Evolutionary conservation across 805 yeast species (phyloP).

Genomic region (Ascoidea asiatica): DNA sequence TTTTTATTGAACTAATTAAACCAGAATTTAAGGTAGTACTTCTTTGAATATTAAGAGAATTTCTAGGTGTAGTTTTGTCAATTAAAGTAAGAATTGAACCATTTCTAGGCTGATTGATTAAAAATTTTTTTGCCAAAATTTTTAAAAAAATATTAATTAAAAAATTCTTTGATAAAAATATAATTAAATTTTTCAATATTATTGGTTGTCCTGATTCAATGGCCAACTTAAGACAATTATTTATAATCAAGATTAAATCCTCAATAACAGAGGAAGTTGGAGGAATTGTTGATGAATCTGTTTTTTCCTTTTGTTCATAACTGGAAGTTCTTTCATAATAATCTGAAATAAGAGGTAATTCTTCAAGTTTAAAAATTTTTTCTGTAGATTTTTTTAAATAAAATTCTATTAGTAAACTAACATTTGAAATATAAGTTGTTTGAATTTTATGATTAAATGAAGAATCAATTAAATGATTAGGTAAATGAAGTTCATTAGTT

Average conservation of each 20-base stretch:
- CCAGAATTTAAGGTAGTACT: background rate
- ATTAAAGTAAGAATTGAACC: background rate
- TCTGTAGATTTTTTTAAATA: slow-evolving; percentile 69
- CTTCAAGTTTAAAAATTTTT: slow-evolving; percentile 71
- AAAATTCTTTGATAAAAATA: slow-evolving; percentile 7
- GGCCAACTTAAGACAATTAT: slow-evolving; percentile 49
- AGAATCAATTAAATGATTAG: slow-evolving; percentile 39
- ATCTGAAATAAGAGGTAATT: slow-evolving; percentile 42
- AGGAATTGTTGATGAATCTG: slow-evolving; percentile 1
- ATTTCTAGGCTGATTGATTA: background rate
- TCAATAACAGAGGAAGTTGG: slow-evolving; percentile 80
- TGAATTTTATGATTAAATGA: slow-evolving; percentile 43
- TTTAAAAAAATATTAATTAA: slow-evolving; percentile 2
- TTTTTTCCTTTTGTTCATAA: background rate
- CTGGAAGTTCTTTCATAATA: slow-evolving; percentile 3
- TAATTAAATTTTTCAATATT: slow-evolving; percentile 40
- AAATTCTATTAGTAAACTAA: slow-evolving; percentile 49
- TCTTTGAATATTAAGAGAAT: too few relatives aligned
- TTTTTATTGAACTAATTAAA: background rate
- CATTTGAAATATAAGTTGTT: slow-evolving; percentile 40
- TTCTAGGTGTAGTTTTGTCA: background rate
- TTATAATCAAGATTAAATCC: slow-evolving; percentile 64
- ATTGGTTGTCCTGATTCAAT: slow-evolving; percentile 57
- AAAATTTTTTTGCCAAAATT: background rate
- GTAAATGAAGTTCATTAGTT: slow-evolving; percentile 23